Base-by-base conservation (phyloP, 2,329 filamentous ascomycete genomes). In the Aspergillus cejpii region DNA sequence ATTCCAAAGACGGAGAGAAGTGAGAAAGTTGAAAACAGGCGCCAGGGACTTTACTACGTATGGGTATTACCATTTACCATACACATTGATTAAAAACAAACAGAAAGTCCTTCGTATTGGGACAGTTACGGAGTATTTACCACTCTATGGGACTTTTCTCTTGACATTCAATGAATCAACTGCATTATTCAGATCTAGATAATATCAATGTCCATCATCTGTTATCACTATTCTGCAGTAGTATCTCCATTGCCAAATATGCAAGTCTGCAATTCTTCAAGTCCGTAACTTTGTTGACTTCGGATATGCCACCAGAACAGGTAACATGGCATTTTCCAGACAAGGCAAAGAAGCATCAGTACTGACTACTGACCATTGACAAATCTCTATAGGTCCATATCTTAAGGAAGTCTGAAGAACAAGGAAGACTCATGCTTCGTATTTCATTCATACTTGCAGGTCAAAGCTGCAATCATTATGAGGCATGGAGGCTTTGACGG, bases 1-100 rank as follows among this genome's bases (percentile, higher is more conserved):
- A n/a, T n/a, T n/a, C n/a, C n/a, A n/a, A n/a, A n/a, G n/a, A n/a
- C n/a, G n/a, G n/a, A n/a, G n/a, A n/a, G n/a, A n/a, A n/a, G n/a
- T n/a, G 45, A 39, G 47, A 44, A 48, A 47, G 53, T 48, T 45
- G 54, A 52, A 53, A 48, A 44, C 48, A 39, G 43, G 53, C 53
- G 52, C 54, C 49, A 56, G 54, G 52, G 52, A 55, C 47, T 42
- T 31, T 39, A 27, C 39, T 24, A 43, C 24, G 28, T 44, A 50
- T 41, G 12, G 14, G n/a, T 24, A 7, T 2, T 6, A 49, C 47
- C 20, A n/a, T 8, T 17, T 37, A 27, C n/a, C n/a, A n/a, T n/a
- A n/a, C n/a, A n/a, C n/a, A n/a, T n/a, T n/a, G n/a, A 17, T 10
- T 34, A 34, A 15, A 34, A 34, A 34, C 31, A 34, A 12, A 17